A percentile compares a stretch with the other conserved stretches of the same genome.
Conservation (phyloP, 1,284 basidiomycete genomes). For the Anthracocystis panici-leucophaei region DNA sequence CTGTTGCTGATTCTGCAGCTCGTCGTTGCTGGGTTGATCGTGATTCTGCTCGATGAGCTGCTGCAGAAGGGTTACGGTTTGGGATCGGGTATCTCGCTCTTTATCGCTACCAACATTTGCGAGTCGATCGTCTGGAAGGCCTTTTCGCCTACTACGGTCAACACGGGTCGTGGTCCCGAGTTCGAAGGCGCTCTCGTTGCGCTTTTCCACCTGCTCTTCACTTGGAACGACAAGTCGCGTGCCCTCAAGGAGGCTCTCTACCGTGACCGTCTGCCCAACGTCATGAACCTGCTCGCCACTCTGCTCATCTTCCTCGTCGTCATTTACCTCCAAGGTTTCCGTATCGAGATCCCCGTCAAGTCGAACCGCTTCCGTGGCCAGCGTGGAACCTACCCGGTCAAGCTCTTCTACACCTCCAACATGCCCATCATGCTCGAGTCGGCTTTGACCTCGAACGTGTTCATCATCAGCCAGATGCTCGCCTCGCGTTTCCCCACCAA, state of each 20-base stretch:
- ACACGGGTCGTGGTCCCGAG: conserved; percentile 97
- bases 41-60: conserved; percentile 97
- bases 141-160: conserved; percentile 96
- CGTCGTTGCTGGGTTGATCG: conserved; percentile 91
- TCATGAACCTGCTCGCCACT: conserved; percentile 97
- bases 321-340: conserved; percentile 98
- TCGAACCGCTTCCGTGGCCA: conserved; percentile 95
- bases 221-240: conserved; percentile 97
- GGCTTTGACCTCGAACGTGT: conserved; percentile 92
- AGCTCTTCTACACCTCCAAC: conserved; percentile 98
- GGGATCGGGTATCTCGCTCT: conserved; percentile 96
- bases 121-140: conserved; percentile 99
- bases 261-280: conserved; percentile 94
- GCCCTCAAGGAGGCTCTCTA: conserved; percentile 98
- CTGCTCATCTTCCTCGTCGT: conserved; percentile 90
- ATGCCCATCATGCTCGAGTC: conserved; percentile 99
- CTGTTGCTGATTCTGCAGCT: conserved; percentile 94
- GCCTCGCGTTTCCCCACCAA: conserved; percentile 90
- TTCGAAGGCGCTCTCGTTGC: conserved; percentile 97
- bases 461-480: conserved; percentile 94
- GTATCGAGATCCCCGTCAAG: conserved; percentile 98
- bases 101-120: conserved; percentile 99
- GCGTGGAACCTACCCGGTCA: conserved; percentile 93
- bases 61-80: conserved; percentile 99
- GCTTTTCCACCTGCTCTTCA: conserved; percentile 97